Conservation (phyloP, 352 stramenopile species). For the Phytophthora capsici region DNA sequence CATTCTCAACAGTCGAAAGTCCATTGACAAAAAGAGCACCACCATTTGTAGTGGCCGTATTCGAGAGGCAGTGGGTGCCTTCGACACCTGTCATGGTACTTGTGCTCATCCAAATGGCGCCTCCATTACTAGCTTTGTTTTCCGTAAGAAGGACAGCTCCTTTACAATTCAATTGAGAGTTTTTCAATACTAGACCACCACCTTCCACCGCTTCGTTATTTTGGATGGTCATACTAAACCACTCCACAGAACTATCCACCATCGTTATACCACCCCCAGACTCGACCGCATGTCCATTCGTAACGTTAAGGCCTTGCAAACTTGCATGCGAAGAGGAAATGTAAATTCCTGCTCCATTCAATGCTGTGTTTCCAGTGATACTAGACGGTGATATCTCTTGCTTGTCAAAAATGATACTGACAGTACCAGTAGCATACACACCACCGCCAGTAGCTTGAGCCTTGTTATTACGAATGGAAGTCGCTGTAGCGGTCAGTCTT, state of each 20-base stretch:
- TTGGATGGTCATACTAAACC: slow-evolving; percentile 25
- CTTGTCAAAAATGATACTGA: slow-evolving; percentile 18
- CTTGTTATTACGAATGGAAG: slow-evolving; percentile 18
- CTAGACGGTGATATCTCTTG: slow-evolving; percentile 7
- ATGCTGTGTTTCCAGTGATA: slow-evolving; percentile 31
- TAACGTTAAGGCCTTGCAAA: slow-evolving; percentile 11
- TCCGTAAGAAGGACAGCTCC: slow-evolving; percentile 11
- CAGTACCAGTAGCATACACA: slow-evolving; percentile 18
- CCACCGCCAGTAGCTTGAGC: slow-evolving; percentile 21
- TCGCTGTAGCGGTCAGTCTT: slow-evolving; percentile 2
- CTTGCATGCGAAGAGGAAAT: slow-evolving; percentile 20
- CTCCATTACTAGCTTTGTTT: slow-evolving; percentile 23
- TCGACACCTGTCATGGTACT: slow-evolving; percentile 19
- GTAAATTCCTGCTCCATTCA: slow-evolving; percentile 42
- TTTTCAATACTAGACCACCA: slow-evolving; percentile 24
- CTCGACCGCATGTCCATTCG: slow-evolving; percentile 18
- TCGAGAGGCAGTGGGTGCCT: slow-evolving; percentile 17
- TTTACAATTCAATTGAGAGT: slow-evolving; percentile 19
- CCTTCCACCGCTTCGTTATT: slow-evolving; percentile 25
- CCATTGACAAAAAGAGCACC: slow-evolving; percentile 21
- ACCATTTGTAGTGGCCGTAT: slow-evolving; percentile 16
- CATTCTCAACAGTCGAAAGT: slow-evolving; percentile 9
- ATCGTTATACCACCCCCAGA: slow-evolving; percentile 32
- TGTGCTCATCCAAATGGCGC: slow-evolving; percentile 23
- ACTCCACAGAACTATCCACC: slow-evolving; percentile 25